Base-by-base conservation (phyloP, 1,284 basidiomycete species). In the Athelia psychrophila region DNA sequence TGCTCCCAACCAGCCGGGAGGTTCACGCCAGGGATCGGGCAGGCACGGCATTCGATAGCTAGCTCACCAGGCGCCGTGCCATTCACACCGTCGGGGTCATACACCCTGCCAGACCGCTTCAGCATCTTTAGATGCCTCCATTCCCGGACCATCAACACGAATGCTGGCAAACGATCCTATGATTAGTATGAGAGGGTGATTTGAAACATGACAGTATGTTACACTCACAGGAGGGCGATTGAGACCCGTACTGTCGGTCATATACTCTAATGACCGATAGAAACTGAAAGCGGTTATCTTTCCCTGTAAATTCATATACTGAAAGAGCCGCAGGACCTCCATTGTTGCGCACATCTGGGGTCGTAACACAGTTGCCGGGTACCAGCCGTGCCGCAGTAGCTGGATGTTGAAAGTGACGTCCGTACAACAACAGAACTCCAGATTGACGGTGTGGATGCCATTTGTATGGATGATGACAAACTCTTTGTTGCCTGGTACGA, bases 261-360 rank as follows among this genome's bases (percentile, higher is more conserved):
- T 18, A 4, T 40, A 32, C 40, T 56, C 55, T 30, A 60, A 44
- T 2, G 48, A 15, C 12, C 50, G 49, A 49, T 60, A 59, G 47
- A 54, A 60, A 38, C 58, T 49, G 20, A 49, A 56, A 3, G 49
- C 47, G 3, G 56, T n/a, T 12, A 50, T 36, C 8, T 51, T 47
- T 19, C 52, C 55, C 48, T 57, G 52, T 12, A 60, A 48, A 35
- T 54, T 59, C 13, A 59, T 12, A 15, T 52, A 19, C 25, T 62
- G 59, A 38, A 63, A 64, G 10, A 32, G 32, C 16, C 50, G 45
- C 3, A 64, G 49, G 15, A 60, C 49, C 1, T 33, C 49, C 32
- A 58, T 56, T 12, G 61, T 58, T 6, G 59, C 54, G 13, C 53
- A 57, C 9, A 62, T 54, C 44, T 56, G 54, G 4, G 61, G 61